Evolutionary conservation across 208 protist species (phyloP).

Genomic region (Trypanosoma caninum): DNA sequence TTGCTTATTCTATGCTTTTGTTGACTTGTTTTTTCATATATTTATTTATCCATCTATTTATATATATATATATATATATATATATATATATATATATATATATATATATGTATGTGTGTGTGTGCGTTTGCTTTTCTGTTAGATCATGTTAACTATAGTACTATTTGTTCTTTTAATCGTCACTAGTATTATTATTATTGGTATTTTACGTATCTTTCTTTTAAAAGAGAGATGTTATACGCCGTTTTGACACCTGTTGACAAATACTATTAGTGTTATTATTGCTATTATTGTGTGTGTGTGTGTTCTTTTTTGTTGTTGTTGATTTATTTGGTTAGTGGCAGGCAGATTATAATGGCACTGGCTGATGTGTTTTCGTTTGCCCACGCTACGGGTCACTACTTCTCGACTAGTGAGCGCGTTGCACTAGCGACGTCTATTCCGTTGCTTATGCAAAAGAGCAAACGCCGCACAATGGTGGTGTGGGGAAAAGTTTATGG

Average conservation of each 20-base stretch:
- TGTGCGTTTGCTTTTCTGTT: no score
- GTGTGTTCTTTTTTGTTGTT: not conserved
- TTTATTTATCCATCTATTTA: not conserved
- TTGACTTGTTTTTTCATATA: slow-evolving; percentile 7
- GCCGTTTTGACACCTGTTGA: no score
- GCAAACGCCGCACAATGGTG: slow-evolving; percentile 57
- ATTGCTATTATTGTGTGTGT: not conserved
- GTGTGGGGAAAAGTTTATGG: slow-evolving; percentile 87
- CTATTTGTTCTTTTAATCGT: no score
- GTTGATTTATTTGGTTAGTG: not conserved
- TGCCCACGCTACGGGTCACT: slow-evolving; percentile 50
- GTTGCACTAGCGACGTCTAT: slow-evolving; percentile 70
- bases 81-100: no score
- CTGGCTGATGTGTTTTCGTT: slow-evolving; percentile 41
- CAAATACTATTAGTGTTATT: no score
- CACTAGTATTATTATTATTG: no score
- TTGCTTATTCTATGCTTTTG: slow-evolving; percentile 11
- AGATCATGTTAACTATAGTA: no score
- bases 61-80: no score
- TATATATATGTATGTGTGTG: no score
- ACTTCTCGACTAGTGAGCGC: slow-evolving; percentile 71
- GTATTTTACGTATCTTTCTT: no score
- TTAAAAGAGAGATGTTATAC: no score
- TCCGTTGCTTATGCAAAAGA: slow-evolving; percentile 55
- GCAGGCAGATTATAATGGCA: slow-evolving; percentile 15